Percentiles rank a stretch among this genome's conserved stretches.
These are phyloP conservation scores for Voacanga thouarsii DNA, from an alignment of 257 asterid species.

Conservation along the genomic window DNA sequence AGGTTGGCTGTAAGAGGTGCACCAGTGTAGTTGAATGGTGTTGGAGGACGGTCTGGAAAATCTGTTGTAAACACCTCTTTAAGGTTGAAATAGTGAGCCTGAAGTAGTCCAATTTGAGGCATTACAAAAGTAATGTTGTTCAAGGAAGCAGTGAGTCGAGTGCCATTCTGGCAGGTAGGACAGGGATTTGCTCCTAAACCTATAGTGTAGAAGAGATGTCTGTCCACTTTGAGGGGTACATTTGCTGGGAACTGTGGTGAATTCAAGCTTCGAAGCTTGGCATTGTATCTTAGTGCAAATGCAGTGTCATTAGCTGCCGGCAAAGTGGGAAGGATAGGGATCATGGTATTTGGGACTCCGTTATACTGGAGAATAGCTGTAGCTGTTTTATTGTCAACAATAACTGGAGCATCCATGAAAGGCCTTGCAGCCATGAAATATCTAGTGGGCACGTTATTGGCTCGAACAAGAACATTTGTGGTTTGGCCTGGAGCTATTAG, in stretches of 20 bases:
- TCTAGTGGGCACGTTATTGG: conserved; percentile 38
- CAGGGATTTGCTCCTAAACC: conserved; percentile 54
- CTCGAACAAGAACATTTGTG: conserved; percentile 44
- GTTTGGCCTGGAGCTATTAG: conserved; percentile 64
- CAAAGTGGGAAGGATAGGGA: conserved; percentile 36
- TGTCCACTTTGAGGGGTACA: conserved; percentile 46
- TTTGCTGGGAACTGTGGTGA: conserved; percentile 42
- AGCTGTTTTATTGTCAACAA: conserved; percentile 53
- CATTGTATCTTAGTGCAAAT: conserved; percentile 36
- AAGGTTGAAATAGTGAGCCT: conserved; percentile 41
- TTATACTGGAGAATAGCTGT: conserved; percentile 50
- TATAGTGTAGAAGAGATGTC: conserved; percentile 54
- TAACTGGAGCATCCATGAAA: conserved; percentile 51
- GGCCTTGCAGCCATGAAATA: conserved; percentile 56
- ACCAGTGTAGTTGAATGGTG: conserved; percentile 52
- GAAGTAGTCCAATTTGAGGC: conserved; percentile 46
- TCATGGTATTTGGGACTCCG: conserved; percentile 27
- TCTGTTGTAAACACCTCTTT: conserved; percentile 40
- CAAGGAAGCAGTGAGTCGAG: conserved; percentile 40
- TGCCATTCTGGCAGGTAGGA: conserved; percentile 42
- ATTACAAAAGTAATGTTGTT: conserved; percentile 57
- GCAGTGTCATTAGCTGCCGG: conserved; percentile 42
- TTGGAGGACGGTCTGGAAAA: conserved; percentile 54
- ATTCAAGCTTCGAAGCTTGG: conserved; percentile 43
- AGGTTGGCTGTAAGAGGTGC: conserved; percentile 18